Evolutionary conservation across 2,329 filamentous ascomycete genomes (phyloP).

Genomic region (Ophiostoma sp.): DNA sequence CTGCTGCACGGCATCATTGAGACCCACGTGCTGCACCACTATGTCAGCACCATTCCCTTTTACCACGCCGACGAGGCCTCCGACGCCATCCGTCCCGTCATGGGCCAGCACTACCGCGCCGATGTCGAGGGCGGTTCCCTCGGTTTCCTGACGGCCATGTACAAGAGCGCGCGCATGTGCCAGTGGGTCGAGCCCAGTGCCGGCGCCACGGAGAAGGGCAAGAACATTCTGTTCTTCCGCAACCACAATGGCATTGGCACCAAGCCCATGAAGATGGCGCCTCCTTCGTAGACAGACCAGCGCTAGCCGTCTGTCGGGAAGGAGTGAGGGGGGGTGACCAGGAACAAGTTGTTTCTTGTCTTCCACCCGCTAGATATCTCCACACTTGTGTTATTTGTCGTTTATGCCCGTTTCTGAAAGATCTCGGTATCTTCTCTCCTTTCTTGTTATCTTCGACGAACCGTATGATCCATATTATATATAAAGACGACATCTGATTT

Average conservation of each 20-base stretch:
- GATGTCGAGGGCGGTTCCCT: constrained; percentile 73
- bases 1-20: constrained; percentile 94
- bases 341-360: neutral
- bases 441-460: neutral
- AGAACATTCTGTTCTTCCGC: constrained; percentile 89
- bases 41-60: constrained; percentile 81
- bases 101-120: constrained; percentile 92
- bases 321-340: neutral
- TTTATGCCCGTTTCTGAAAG: neutral
- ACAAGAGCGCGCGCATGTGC: constrained; percentile 78
- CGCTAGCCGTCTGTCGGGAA: neutral
- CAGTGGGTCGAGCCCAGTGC: constrained; percentile 96
- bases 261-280: constrained; percentile 37
- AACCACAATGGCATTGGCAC: constrained; percentile 87
- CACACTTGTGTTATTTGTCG: neutral
- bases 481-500: constrained; percentile 4
- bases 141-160: constrained; percentile 85
- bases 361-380: neutral
- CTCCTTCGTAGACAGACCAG: neutral
- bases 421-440: neutral
- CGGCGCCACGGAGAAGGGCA: constrained; percentile 75
- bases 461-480: constrained; percentile 15
- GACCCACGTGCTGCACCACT: constrained; percentile 96
- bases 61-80: constrained; percentile 35
- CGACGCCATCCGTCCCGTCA: constrained; percentile 65